Evolutionary conservation across 2,329 filamentous ascomycete species (phyloP), one percentile per base, ranked within the genome.

Genomic region (Pezicula rhizophila): DNA sequence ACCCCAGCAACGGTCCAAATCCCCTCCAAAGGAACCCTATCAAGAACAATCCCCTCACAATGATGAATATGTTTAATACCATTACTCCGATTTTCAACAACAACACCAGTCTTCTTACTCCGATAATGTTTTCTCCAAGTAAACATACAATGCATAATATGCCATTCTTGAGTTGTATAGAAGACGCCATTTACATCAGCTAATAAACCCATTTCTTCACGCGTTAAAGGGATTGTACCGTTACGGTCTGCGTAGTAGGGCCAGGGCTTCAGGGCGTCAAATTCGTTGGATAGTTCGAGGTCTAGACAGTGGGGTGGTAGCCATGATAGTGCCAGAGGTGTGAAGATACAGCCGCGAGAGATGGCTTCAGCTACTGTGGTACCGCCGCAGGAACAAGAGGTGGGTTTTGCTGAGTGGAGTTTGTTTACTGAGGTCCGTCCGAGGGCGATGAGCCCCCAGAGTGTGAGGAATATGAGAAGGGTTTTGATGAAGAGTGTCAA

Each of bases 291-390:
- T 3, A 69, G 58, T 28, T 64, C 62, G 11, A 62, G 51, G 46
- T 68, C 64, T 4, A 60, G 60, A 44, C 67, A 69, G 20, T 64
- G 56, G 0, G 55, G 51, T 4, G 66, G 66, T 2, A 69, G 59
- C 66, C 66, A 69, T 11, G 62, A 59, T 5, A 64, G 58, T 1
- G 64, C 58, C 8, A 69, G 55, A 4, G 60, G 55, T 45, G 68
- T 66, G 52, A 63, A 69, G 15, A 56, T 54, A 54, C 66, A 69
- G 17, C 56, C 52, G 4, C 59, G 48, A 1, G 54, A 11, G 2
- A 52, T 33, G 0, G 66, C 66, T 51, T 68, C 59, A 1, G 44
- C 45, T 5, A 60, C 55, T 4, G 62, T 58, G 10, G 53, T 54
- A 25, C 66, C 66, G 52, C 66, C 47, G 26, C 47, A 49, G 31